Conservation (phyloP, 495 filamentous ascomycete genomes). For the Podospora pseudoanserina region DNA sequence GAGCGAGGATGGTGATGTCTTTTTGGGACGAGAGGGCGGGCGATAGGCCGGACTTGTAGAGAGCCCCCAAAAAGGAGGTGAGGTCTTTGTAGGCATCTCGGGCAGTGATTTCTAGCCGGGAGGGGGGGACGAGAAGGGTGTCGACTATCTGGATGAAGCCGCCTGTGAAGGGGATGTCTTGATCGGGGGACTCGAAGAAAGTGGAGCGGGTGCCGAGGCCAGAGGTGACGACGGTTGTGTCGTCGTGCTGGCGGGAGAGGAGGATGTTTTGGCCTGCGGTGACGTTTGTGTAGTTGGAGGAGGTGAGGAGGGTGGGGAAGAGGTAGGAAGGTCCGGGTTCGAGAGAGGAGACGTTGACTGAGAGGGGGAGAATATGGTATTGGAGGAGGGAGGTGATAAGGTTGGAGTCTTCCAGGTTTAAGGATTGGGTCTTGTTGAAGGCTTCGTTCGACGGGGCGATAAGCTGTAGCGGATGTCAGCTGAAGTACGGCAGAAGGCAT, state of each 20-base stretch:
- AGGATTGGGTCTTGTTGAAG: constrained; percentile 40
- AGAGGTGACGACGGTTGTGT: constrained; percentile 24
- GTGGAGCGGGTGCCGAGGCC: constrained; percentile 30
- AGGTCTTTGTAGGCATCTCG: constrained; percentile 47
- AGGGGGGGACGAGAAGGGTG: constrained; percentile 52
- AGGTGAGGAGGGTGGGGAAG: constrained; percentile 51
- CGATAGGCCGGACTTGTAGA: constrained; percentile 44
- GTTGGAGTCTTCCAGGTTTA: constrained; percentile 20
- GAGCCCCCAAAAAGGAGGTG: constrained; percentile 51
- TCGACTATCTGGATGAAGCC: constrained; percentile 63
- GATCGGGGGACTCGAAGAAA: constrained; percentile 23
- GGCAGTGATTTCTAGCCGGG: constrained; percentile 46
- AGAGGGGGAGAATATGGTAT: constrained; percentile 62
- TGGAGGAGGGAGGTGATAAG: constrained; percentile 47
- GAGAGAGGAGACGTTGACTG: constrained; percentile 40
- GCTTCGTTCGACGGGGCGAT: constrained; percentile 60
- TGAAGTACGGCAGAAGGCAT: background rate
- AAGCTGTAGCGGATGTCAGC: constrained; percentile 29
- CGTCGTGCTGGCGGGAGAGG: constrained; percentile 23
- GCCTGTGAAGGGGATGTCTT: constrained; percentile 55
- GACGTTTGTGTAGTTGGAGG: constrained; percentile 43
- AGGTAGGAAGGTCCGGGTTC: constrained; percentile 43
- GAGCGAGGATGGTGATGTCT: constrained; percentile 62
- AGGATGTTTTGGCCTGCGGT: constrained; percentile 37
- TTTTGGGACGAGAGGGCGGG: constrained; percentile 36